Evolutionary conservation across 768 basidiomycete species (phyloP).

Genomic region (Hygrophorus pudorinus): DNA sequence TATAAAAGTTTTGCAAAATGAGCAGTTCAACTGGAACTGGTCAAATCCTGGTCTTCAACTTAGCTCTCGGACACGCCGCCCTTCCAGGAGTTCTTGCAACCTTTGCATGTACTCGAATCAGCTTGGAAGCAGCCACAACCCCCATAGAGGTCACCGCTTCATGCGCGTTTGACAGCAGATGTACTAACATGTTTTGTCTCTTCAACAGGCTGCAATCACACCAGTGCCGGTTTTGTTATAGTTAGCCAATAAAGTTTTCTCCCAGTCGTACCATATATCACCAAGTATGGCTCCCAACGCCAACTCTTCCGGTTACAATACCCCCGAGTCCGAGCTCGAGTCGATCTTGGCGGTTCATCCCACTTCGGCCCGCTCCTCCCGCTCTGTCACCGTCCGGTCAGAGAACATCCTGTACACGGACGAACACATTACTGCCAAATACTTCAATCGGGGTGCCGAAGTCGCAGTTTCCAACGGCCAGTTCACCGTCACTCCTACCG

Average conservation of each 20-base stretch:
- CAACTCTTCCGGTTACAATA: conserved; percentile 58
- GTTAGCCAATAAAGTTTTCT: conserved; percentile 28
- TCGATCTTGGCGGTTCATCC: conserved; percentile 69
- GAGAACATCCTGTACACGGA: conserved; percentile 75
- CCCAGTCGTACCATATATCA: conserved; percentile 17
- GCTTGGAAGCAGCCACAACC: conserved; percentile 82
- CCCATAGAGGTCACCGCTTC: conserved; percentile 44
- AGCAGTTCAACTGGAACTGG: too few relatives aligned
- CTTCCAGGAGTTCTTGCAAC: conserved; percentile 29
- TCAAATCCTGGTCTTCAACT: too few relatives aligned
- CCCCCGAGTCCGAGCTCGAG: conserved; percentile 65
- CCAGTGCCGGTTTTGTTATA: conserved; percentile 57
- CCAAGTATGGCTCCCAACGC: conserved; percentile 39
- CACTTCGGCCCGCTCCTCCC: conserved; percentile 69
- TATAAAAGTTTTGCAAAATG: too few relatives aligned
- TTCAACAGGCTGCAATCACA: conserved; percentile 55
- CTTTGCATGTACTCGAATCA: conserved; percentile 94
- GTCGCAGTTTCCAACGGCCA: conserved; percentile 65
- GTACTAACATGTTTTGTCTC: too few relatives aligned
- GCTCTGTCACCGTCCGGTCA: conserved; percentile 72
- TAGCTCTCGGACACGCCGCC: neutral
- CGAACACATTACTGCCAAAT: conserved; percentile 76
- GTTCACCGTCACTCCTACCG: conserved; percentile 70
- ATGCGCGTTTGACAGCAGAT: too few relatives aligned
- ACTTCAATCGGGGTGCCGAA: conserved; percentile 67